Base-by-base conservation (phyloP, 768 basidiomycete species). In the Hydnum rufescens region DNA sequence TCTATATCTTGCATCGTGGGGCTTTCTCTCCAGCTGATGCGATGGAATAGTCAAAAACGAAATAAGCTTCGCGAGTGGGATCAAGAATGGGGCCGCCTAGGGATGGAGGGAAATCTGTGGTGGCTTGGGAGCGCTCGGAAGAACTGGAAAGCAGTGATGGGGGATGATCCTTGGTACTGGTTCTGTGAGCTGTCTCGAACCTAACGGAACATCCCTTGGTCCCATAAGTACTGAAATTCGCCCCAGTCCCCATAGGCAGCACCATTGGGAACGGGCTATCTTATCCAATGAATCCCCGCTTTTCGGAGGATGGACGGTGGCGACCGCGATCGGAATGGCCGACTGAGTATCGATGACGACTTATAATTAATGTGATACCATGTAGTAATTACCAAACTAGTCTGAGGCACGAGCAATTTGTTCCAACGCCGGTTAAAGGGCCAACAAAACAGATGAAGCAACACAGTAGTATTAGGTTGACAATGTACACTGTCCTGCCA, bases 71-170 rank as follows among this genome's bases (percentile, higher is more conserved):
- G 60, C 32, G 64, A 69, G 42, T 92, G 84, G 80, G 76, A 87
- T 57, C 64, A 66, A 25, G 88, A 92, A 59, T 96, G 85, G 83
- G 90, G 90, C 0, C 64, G 70, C 28, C 67, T 83, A 0, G 68
- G 71, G 4, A 74, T 69, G 29, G 90, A 92, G 60, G 88, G 82
- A 0, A 79, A 89, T 61, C 64, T 92, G 4, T 96, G 90, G 90
- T 86, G 81, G 78, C 65, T 76, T 32, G 90, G 83, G 26, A 74
- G 70, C 57, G 55, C 58, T 43, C 63, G 69, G 48, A 67, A 65
- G 42, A 80, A 79, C 57, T 95, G 89, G 89, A 72, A 74, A 58
- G 74, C 76, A 48, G 79, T 82, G 42, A 93, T 96, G 87, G 90
- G 90, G 5, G 64, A 58, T 31, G 73, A 67, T 53, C 63, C 64